Evolutionary conservation across 805 yeast genomes (phyloP), one percentile per base, ranked within the genome.

Genomic region (Torulaspora maleeae): DNA sequence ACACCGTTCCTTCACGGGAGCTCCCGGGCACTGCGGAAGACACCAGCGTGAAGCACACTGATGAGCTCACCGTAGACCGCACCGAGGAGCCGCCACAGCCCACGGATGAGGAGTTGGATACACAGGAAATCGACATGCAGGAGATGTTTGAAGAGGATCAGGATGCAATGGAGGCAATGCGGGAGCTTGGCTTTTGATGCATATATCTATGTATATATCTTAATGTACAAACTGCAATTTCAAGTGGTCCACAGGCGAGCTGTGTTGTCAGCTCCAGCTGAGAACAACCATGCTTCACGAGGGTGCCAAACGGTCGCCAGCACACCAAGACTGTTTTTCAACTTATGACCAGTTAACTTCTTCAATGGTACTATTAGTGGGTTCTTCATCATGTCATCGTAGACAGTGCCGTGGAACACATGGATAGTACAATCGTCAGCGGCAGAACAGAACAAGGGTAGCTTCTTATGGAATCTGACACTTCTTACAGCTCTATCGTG

Each of bases 181-280:
- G 50, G 47, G 60, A 55, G 32, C 29, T 55, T 41, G 58, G 58
- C 6, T 47, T 39, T 24, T 39, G 43, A 39, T 39, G 37, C 33
- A 29, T 36, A 38, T 41, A 27, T 30, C 17, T 27, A 36, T 11
- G 37, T 43, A 16, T 32, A 32, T 30, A 30, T 9, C 16, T 19
- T 32, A 47, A 34, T 48, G 44, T 36, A 44, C 48, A 36, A 39
- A 30, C 33, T 33, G 41, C 30, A 32, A 24, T 37, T 12, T 53
- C 69, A 85, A 13, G 96, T 86, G 22, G 99, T 93, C 99, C 99
- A 93, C 60, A 93, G 71, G 61, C 96, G 81, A 5, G 97, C 98
- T 34, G 88, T 80, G 49, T 95, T 88, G 68, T 93, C 99, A 17
- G 98, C 98, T 58, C 98, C 99, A 9, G 96, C 87, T 63, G 93